These are phyloP conservation scores for Nemania sp. DNA, from an alignment of 2,329 filamentous ascomycete species.

Conservation along the genomic window DNA sequence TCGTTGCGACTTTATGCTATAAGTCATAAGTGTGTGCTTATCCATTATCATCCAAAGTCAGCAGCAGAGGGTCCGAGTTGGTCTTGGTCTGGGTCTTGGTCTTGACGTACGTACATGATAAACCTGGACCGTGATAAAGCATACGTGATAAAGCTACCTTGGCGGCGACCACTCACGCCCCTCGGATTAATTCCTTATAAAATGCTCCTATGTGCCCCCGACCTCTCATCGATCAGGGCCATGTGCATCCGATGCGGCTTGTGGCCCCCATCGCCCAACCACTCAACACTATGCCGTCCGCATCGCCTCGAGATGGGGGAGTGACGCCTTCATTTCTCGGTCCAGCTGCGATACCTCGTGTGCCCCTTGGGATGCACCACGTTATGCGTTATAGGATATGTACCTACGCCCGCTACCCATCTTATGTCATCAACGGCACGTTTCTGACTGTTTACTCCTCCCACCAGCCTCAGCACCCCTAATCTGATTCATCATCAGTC, in stretches of 20 bases:
- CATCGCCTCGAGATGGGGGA: not conserved
- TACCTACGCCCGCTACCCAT: constrained; percentile 16
- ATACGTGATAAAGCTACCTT: constrained; percentile 6
- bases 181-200: constrained; percentile 31
- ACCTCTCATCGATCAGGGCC: constrained; percentile 8
- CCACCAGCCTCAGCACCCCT: constrained; percentile 8
- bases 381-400: not conserved
- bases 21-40: constrained; percentile 1
- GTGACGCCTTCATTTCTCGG: not conserved
- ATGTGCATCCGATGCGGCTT: constrained; percentile 7
- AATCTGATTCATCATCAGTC: constrained; percentile 3
- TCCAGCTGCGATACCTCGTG: not conserved
- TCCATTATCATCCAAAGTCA: not conserved
- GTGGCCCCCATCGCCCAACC: constrained; percentile 24
- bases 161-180: constrained; percentile 25
- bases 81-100: no score
- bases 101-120: no score
- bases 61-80: not conserved
- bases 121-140: not conserved
- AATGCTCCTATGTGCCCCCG: constrained; percentile 29
- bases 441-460: not conserved
- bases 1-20: constrained; percentile 3
- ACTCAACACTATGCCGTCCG: constrained; percentile 6
- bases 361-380: constrained; percentile 8
- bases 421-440: not conserved